Evolutionary conservation across 805 yeast genomes (phyloP), one percentile per base, ranked within the genome.

Genomic region (Ogataea pilisensis): DNA sequence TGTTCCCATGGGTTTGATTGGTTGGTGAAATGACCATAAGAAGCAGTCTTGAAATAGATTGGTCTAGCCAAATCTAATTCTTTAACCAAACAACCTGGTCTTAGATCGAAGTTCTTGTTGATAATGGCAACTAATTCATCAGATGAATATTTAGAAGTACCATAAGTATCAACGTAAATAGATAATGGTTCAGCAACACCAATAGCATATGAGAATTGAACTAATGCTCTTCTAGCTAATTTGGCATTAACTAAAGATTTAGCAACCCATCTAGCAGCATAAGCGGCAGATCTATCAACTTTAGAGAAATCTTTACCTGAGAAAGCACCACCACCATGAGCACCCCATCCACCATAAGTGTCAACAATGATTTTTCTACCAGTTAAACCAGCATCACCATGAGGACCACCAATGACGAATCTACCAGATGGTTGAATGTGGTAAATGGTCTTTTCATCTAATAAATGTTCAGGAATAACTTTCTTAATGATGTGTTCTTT

Each of bases 251-350:
- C 95, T 60, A 93, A 80, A 42, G 99, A 93, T 78, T 93, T 93
- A 69, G 99, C 99, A 61, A 93, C 97, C 99, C 99, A 93, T 78
- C 99, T 89, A 60, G 99, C 99, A 63, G 99, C 97, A 68, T 93
- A 93, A 56, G 99, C 99, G 66, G 99, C 99, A 53, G 98, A 91
- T 77, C 99, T 87, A 73, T 93, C 99, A 64, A 93, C 99, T 80
- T 93, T 93, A 69, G 97, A 88, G 86, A 87, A 93, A 73, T 93
- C 99, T 80, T 93, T 93, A 72, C 99, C 99, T 52, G 96, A 85
- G 89, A 93, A 93, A 53, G 99, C 99, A 79, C 99, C 99, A 79
- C 99, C 99, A 75, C 99, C 99, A 79, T 93, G 99, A 64, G 99
- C 98, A 73, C 99, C 97, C 95, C 99, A 95, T 64, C 99, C 99